These are phyloP conservation scores for Penicillium bovifimosum DNA, from an alignment of 495 filamentous ascomycete genomes.

Conservation along the genomic window DNA sequence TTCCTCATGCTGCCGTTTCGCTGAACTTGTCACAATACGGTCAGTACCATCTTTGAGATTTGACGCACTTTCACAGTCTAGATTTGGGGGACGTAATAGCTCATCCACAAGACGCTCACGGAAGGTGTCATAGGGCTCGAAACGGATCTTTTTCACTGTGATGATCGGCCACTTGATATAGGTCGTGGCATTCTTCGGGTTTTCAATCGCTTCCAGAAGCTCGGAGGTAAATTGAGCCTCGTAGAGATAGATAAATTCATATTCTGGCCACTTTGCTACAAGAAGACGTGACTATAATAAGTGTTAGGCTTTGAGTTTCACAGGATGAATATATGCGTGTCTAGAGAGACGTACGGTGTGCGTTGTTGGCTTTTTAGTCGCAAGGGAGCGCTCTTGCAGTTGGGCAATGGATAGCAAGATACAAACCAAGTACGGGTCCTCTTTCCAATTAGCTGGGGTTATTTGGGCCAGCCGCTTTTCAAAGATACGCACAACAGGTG, in stretches of 20 bases:
- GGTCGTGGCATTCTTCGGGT: conserved; percentile 7
- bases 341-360: conserved; percentile 3
- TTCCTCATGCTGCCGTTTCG: neutral
- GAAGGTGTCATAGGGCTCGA: conserved; percentile 16
- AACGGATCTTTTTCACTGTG: conserved; percentile 6
- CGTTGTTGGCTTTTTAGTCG: neutral
- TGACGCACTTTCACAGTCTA: neutral
- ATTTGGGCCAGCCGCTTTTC: conserved; percentile 3
- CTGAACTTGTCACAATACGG: neutral
- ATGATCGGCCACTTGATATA: conserved; percentile 6
- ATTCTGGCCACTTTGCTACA: conserved; percentile 6
- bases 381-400: conserved; percentile 10
- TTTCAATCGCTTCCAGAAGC: conserved; percentile 6
- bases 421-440: conserved; percentile 20
- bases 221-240: conserved; percentile 15
- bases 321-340: neutral
- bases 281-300: conserved; percentile 15
- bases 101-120: conserved; percentile 2
- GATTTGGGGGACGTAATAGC: neutral
- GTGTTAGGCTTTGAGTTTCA: too few species aligned
- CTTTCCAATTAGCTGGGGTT: conserved; percentile 15
- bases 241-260: conserved; percentile 14
- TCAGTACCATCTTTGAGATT: neutral
- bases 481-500: neutral
- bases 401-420: conserved; percentile 15